These are phyloP conservation scores for Schoenoplectus tabernaemontani DNA, from an alignment of 202 grass and related monocot species.

Conservation along the genomic window DNA sequence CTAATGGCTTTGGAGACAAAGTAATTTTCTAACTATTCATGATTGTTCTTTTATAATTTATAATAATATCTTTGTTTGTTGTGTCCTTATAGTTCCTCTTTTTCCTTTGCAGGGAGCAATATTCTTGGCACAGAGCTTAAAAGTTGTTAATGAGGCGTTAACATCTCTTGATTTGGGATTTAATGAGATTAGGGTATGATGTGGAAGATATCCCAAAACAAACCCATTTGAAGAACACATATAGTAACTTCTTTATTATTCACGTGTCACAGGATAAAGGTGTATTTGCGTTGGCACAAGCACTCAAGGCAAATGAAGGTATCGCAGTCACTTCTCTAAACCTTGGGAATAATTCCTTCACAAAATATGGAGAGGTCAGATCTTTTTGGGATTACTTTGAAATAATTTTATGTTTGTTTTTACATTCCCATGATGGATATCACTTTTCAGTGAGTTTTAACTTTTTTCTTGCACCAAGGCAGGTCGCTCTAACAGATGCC, in stretches of 20 bases:
- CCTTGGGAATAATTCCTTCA: slow-evolving; percentile 80
- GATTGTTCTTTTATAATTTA: slow-evolving; percentile 8
- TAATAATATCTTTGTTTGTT: background rate
- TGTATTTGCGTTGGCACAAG: slow-evolving; percentile 84
- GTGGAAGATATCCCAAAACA: background rate
- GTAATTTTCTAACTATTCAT: slow-evolving; percentile 29
- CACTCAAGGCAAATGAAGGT: slow-evolving; percentile 94
- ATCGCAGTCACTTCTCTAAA: slow-evolving; percentile 65
- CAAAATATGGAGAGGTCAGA: slow-evolving; percentile 86
- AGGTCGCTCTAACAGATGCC: slow-evolving; percentile 86
- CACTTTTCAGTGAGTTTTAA: slow-evolving; percentile 24
- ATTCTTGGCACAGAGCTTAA: slow-evolving; percentile 80
- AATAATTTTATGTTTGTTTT: background rate
- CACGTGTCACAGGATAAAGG: slow-evolving; percentile 55
- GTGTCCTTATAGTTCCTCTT: slow-evolving; percentile 19
- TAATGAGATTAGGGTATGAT: slow-evolving; percentile 91
- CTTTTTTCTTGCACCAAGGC: slow-evolving; percentile 28
- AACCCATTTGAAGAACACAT: background rate
- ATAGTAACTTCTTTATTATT: slow-evolving; percentile 4
- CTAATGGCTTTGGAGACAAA: slow-evolving; percentile 94
- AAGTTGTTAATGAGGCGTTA: slow-evolving; percentile 93
- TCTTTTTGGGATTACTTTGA: background rate
- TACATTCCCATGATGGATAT: background rate
- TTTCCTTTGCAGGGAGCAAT: slow-evolving; percentile 61
- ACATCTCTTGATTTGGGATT: slow-evolving; percentile 88